phyloP scores from a whole-genome alignment of 228 moss, liverwort and hornwort genomes.

The Sphagnum fallax region DNA sequence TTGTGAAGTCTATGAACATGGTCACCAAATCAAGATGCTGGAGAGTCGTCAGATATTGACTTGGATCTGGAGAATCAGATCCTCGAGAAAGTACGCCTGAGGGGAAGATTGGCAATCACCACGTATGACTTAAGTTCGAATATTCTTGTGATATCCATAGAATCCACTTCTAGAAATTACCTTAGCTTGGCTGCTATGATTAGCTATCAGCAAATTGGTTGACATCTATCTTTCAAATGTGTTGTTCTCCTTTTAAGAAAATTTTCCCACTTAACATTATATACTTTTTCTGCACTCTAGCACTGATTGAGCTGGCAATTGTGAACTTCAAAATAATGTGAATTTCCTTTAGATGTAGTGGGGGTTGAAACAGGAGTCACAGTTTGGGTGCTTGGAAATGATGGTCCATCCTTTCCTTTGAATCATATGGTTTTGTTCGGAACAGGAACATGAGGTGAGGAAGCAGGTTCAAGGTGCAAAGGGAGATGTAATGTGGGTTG shows the following conservation, averaged over 20 bases:
- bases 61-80: conserved; percentile 54
- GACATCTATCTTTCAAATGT: neutral
- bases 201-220: neutral
- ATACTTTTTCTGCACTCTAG: neutral
- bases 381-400: neutral
- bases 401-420: neutral
- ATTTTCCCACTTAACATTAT: neutral
- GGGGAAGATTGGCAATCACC: conserved; percentile 17
- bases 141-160: neutral
- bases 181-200: neutral
- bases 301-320: neutral
- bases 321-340: neutral
- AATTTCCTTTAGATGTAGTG: no score
- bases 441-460: conserved; percentile 41
- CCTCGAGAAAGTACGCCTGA: conserved; percentile 65
- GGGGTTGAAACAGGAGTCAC: no score
- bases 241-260: neutral
- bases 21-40: conserved; percentile 53
- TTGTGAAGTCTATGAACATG: conserved; percentile 7
- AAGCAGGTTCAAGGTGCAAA: conserved; percentile 30
- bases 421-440: neutral
- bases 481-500: conserved; percentile 59
- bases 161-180: neutral
- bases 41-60: conserved; percentile 63
- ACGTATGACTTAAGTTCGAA: neutral